Evolutionary conservation across 495 filamentous ascomycete genomes (phyloP).

Genomic region (Letharia columbiana): DNA sequence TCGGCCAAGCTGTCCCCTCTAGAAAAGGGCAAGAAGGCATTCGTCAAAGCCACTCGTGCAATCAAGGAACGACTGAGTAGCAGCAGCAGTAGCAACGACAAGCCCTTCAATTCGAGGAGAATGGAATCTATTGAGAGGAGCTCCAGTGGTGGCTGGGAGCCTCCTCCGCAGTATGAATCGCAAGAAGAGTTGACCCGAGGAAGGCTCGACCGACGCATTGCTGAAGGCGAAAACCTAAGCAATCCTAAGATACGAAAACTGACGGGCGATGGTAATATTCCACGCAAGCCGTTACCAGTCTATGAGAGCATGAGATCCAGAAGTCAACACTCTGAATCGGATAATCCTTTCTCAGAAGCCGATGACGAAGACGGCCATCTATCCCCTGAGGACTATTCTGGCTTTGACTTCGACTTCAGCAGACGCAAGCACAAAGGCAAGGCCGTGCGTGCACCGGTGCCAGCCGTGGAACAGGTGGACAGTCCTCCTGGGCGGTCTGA

Average conservation of each 20-base stretch:
- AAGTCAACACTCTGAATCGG: conserved; percentile 14
- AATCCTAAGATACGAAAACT: conserved; percentile 21
- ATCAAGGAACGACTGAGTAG: conserved; percentile 21
- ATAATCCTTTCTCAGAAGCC: conserved; percentile 31
- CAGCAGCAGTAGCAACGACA: conserved; percentile 12
- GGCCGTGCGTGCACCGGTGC: neutral
- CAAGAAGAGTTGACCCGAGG: conserved; percentile 6
- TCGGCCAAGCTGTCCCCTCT: conserved; percentile 22
- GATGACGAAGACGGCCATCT: conserved; percentile 10
- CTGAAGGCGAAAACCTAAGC: conserved; percentile 22
- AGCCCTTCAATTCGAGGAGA: neutral
- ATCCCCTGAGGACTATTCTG: conserved; percentile 12
- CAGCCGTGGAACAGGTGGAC: conserved; percentile 2
- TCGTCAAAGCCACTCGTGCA: conserved; percentile 21
- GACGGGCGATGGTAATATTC: conserved; percentile 18
- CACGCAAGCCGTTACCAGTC: conserved; percentile 22
- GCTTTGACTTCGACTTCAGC: conserved; percentile 20
- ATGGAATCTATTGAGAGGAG: conserved; percentile 8
- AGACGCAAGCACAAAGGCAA: conserved; percentile 14
- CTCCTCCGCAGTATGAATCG: conserved; percentile 13
- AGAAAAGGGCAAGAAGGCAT: conserved; percentile 20
- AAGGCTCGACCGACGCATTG: conserved; percentile 18
- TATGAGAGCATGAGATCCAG: conserved; percentile 27
- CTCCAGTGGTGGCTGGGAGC: conserved; percentile 6
- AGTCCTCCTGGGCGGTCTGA: neutral